Base-by-base conservation (phyloP, 2,329 filamentous ascomycete genomes). In the Diaporthe sp. region DNA sequence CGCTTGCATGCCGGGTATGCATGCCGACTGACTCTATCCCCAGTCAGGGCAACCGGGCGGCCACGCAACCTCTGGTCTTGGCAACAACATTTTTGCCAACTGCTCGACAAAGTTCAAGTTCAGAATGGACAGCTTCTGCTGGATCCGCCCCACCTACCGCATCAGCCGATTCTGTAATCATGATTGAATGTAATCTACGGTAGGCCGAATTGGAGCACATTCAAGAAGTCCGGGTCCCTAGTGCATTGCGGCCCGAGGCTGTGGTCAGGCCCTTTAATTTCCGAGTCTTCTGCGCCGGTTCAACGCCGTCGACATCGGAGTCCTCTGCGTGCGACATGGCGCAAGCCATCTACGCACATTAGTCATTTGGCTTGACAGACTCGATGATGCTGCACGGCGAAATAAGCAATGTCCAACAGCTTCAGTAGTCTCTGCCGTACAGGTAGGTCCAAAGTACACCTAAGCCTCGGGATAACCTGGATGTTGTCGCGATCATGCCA, bases 161-260 rank as follows among this genome's bases (percentile, higher is more conserved):
- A 68, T 40, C 47, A 54, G 64, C 47, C 45, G 64, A 54, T 68
- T 38, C 1, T 35, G n/a, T 54, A 38, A 40, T 67, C 64, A 40
- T 15, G 17, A 38, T 38, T 67, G n/a, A 22, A 17, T 52, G n/a
- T 35, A 52, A 38, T 68, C 33, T 40, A 68, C 64, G 64, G 64
- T 68, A 33, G 30, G 47, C 64, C 47, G 64, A 28, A 54, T 54
- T 68, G 64, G 64, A 38, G 45, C 42, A 35, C 30, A 15, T 4
- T 67, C 17, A 19, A 67, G n/a, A 50, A 52, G 9, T 52, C 22
- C 42, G 28, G 38, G 19, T 12, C 42, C 38, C 30, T 68, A 54
- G 64, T 54, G 64, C 64, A 68, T 68, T 40, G 64, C 64, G 64
- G 64, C 64, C 64, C 64, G 64, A 68, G 64, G 64, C 64, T 68